Base-by-base conservation (phyloP, 73 alveolate genomes). In the Paramecium pentaurelia region DNA sequence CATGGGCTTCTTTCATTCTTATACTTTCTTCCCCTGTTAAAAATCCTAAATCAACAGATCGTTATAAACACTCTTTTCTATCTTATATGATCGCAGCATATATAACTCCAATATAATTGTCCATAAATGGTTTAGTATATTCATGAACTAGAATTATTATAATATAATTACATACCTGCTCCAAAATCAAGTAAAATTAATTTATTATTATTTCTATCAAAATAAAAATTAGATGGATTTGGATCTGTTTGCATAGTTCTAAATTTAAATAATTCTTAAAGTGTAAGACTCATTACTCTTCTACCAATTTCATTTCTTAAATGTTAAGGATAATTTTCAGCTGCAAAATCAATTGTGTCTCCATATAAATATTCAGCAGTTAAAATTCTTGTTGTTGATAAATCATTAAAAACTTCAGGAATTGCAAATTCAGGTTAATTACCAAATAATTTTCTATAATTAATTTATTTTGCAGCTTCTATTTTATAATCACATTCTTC, bases 191-290 rank as follows among this genome's bases (percentile, higher is more conserved):
- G 84, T 47, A 96, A 58, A 51, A 93, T 93, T 7, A 96, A 92
- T 47, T 92, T 92, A 40, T 93, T 42, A 58, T 49, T 84, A 30
- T 93, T 47, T 16, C 90, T 73, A 58, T 96, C 96, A 49, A 90
- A 96, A 77, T 95, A 87, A 92, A 89, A 96, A 51, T 96, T 96
- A 1, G 97, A 96, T 11, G 98, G 98, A 64, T 96, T 96, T 0
- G 98, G 98, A 92, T 96, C 98, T 18, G 98, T 95, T 60, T 96
- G 80, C 98, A 96, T 96, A 71, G 94, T 93, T 70, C 92, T 91
- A 93, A 94, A 95, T 83, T 89, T 95, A 75, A 96, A 96, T 16
- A 96, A 71, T 64, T 96, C 98, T 60, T 93, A 92, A 11, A 96
- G 86, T 77, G 97, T 93, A 6, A 96, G 93, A 36, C 94, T 92